Evolutionary conservation across 345 rosid species (phyloP).

Genomic region (Psidium guajava): DNA sequence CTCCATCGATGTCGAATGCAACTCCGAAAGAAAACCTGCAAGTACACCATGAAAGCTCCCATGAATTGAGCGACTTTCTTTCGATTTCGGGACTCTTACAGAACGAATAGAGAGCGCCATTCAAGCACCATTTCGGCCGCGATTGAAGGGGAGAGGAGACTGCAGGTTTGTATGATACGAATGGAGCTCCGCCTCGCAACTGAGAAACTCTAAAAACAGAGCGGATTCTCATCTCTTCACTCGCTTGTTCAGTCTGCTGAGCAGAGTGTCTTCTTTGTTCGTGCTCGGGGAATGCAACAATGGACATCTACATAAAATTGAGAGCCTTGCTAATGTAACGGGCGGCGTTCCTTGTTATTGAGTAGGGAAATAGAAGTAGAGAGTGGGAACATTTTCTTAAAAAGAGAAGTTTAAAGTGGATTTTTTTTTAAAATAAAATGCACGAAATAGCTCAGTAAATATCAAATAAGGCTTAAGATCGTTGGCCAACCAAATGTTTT

Average conservation of each 20-base stretch:
- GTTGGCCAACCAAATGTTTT: no score
- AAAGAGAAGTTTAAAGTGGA: no score
- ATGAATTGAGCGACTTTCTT: not conserved
- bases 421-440: no score
- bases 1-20: constrained; percentile 86
- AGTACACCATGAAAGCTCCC: not conserved
- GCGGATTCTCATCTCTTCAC: not conserved
- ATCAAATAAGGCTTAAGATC: no score
- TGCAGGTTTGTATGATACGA: not conserved
- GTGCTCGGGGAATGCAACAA: not conserved
- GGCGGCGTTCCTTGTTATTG: no score
- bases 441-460: no score
- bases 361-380: no score
- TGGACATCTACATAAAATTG: not conserved
- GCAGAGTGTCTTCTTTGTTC: not conserved
- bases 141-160: not conserved
- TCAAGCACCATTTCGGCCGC: not conserved
- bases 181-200: constrained; percentile 1
- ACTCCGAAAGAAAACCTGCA: constrained; percentile 48
- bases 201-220: not conserved
- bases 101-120: not conserved
- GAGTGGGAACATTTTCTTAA: no score
- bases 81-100: not conserved
- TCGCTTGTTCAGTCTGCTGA: no score
- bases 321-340: not conserved